These are phyloP conservation scores for Nakataea oryzae DNA, from an alignment of 2,329 filamentous ascomycete species.

Conservation along the genomic window DNA sequence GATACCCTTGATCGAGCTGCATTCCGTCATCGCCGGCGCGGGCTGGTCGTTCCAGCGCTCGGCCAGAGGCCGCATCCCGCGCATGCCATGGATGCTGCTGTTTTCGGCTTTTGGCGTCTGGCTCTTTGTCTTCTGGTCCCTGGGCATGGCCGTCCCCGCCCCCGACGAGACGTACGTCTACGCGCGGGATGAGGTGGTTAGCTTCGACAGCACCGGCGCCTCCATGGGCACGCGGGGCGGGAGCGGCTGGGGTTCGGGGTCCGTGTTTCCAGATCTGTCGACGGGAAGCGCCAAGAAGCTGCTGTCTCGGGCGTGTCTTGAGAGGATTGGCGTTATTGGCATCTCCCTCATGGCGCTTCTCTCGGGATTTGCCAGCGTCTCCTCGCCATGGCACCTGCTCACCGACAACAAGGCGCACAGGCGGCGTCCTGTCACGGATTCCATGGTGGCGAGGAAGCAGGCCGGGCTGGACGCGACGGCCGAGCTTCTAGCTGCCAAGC, in stretches of 20 bases:
- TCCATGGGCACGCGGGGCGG: conserved; percentile 12
- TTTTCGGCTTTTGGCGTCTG: conserved; percentile 52
- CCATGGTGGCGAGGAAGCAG: conserved; percentile 67
- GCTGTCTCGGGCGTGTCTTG: conserved; percentile 44
- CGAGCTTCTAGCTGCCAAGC: conserved; percentile 69
- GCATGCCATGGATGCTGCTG: conserved; percentile 55
- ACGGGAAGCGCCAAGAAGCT: conserved; percentile 15
- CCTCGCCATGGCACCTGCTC: conserved; percentile 77
- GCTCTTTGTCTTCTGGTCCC: conserved; percentile 67
- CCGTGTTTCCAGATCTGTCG: conserved; percentile 1
- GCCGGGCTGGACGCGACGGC: conserved; percentile 67
- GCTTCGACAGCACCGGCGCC: conserved; percentile 20
- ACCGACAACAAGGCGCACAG: conserved; percentile 42
- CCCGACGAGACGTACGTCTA: conserved; percentile 12
- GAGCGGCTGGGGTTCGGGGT: conserved; percentile 4
- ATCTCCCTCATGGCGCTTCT: conserved; percentile 79
- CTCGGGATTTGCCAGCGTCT: conserved; percentile 85
- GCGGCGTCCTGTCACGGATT: conserved; percentile 55
- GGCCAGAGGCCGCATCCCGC: conserved; percentile 43
- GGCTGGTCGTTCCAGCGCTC: conserved; percentile 55
- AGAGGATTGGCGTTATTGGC: conserved; percentile 72
- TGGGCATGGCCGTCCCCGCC: conserved; percentile 48
- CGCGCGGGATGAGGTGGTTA: conserved; percentile 13
- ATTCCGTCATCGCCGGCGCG: conserved; percentile 45
- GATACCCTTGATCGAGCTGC: conserved; percentile 71